Evolutionary conservation across 2,329 filamentous ascomycete species (phyloP).

Genomic region (Alternaria sp.): DNA sequence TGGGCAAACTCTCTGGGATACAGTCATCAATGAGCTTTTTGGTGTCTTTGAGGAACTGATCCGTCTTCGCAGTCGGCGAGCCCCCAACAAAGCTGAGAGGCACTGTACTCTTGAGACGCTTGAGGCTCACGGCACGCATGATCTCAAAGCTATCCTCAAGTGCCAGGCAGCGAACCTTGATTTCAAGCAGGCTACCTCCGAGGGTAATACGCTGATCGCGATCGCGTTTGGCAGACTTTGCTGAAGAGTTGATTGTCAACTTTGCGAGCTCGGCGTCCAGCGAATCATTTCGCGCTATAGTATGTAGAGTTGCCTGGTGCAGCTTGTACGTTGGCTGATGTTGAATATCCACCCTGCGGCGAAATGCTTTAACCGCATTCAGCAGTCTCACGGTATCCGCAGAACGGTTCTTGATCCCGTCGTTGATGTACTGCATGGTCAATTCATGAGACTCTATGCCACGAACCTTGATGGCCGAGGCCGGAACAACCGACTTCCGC

Average conservation of each 20-base stretch:
- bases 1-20: constrained; percentile 45
- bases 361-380: constrained; percentile 32
- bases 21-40: constrained; percentile 43
- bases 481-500: constrained; percentile 12
- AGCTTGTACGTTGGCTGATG: constrained; percentile 54
- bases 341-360: constrained; percentile 32
- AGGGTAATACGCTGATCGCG: constrained; percentile 44
- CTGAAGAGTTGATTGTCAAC: constrained; percentile 27
- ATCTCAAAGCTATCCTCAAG: constrained; percentile 47
- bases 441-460: background rate
- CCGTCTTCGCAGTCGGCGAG: constrained; percentile 14
- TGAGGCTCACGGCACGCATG: constrained; percentile 2
- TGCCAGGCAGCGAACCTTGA: constrained; percentile 41
- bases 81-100: constrained; percentile 25
- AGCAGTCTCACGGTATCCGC: constrained; percentile 22
- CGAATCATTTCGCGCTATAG: constrained; percentile 17
- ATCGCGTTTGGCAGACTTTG: constrained; percentile 26
- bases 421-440: constrained; percentile 10
- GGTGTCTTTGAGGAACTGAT: constrained; percentile 41
- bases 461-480: background rate
- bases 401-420: constrained; percentile 27
- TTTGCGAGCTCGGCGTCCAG: constrained; percentile 29
- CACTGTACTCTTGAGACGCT: background rate
- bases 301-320: constrained; percentile 48
- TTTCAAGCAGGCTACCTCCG: constrained; percentile 38